Percentiles rank a stretch among this genome's conserved stretches.
phyloP scores from a whole-genome alignment of 1,284 basidiomycete genomes.

The Boletus hoseneyae region DNA sequence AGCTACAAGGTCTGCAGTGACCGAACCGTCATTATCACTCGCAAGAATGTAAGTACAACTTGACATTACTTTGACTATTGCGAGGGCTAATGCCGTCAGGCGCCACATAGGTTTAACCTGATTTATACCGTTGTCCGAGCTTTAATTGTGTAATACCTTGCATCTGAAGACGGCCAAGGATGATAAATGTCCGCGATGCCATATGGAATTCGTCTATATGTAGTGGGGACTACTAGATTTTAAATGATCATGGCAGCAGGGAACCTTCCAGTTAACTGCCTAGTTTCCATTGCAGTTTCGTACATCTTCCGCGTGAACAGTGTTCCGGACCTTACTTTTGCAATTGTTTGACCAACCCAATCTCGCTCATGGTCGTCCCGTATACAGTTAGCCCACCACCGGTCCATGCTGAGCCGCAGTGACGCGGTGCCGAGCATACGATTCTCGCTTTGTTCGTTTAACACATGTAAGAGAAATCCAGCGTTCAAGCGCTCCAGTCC shows the following conservation, averaged over 20 bases:
- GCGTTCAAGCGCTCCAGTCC: conserved; percentile 60
- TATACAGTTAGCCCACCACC: conserved; percentile 76
- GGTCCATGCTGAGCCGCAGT: conserved; percentile 63
- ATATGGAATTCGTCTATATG: background rate
- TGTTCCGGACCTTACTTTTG: conserved; percentile 41
- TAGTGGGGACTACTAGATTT: background rate
- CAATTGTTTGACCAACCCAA: conserved; percentile 50
- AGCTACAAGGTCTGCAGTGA: conserved; percentile 44
- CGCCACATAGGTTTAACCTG: background rate
- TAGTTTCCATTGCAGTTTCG: conserved; percentile 42
- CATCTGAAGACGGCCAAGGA: background rate
- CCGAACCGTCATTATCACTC: background rate
- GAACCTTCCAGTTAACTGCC: conserved; percentile 26
- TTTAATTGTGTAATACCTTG: conserved; percentile 1
- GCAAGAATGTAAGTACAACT: conserved; percentile 7
- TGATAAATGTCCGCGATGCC: too few species aligned
- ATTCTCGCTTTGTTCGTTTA: conserved; percentile 65
- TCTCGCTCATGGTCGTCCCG: conserved; percentile 55
- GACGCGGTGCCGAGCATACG: conserved; percentile 45
- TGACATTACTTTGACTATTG: background rate
- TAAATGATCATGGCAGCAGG: conserved; percentile 6
- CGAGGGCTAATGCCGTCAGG: conserved; percentile 6
- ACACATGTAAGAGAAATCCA: conserved; percentile 65
- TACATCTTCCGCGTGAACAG: conserved; percentile 60
- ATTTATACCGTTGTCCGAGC: background rate